These are phyloP conservation scores for Leishmania tropica DNA, from an alignment of 208 protist species.

Conservation along the genomic window DNA sequence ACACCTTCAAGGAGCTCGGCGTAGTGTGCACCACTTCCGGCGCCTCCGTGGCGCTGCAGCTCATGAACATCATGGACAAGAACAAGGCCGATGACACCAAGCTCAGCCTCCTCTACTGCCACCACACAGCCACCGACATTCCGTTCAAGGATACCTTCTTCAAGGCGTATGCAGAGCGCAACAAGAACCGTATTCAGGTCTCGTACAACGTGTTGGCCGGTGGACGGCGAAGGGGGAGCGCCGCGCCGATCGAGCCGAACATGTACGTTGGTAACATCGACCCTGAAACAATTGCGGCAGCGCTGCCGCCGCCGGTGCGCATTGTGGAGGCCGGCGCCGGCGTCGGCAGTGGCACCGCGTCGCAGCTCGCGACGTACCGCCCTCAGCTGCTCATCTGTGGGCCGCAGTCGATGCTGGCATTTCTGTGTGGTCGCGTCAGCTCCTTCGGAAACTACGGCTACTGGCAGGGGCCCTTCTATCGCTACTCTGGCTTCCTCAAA, in stretches of 20 bases:
- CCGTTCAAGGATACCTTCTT: constrained; percentile 69
- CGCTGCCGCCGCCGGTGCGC: constrained; percentile 49
- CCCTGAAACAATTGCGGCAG: constrained; percentile 47
- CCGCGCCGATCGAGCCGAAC: constrained; percentile 39
- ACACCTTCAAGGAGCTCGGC: constrained; percentile 63
- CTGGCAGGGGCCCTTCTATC: constrained; percentile 77
- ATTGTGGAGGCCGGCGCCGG: not conserved
- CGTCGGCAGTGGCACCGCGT: not conserved
- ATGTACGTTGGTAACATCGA: constrained; percentile 79
- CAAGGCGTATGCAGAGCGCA: constrained; percentile 36
- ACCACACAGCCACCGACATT: constrained; percentile 51
- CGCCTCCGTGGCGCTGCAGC: constrained; percentile 79
- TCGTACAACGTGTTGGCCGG: constrained; percentile 68
- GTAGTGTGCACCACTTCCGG: constrained; percentile 79
- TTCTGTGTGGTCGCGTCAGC: constrained; percentile 74
- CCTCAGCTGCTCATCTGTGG: constrained; percentile 79
- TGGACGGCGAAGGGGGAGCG: constrained; percentile 17
- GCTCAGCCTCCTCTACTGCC: constrained; percentile 76
- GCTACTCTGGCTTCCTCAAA: constrained; percentile 78
- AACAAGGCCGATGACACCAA: constrained; percentile 50
- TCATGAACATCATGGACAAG: constrained; percentile 76
- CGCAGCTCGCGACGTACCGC: constrained; percentile 22
- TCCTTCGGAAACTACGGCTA: constrained; percentile 66
- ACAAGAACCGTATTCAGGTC: constrained; percentile 45
- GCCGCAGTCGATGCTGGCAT: constrained; percentile 73